A percentile compares a stretch with the other conserved stretches of the same genome.
These are phyloP conservation scores for Quercus ilex DNA, from an alignment of 306 rosid species.

Conservation along the genomic window DNA sequence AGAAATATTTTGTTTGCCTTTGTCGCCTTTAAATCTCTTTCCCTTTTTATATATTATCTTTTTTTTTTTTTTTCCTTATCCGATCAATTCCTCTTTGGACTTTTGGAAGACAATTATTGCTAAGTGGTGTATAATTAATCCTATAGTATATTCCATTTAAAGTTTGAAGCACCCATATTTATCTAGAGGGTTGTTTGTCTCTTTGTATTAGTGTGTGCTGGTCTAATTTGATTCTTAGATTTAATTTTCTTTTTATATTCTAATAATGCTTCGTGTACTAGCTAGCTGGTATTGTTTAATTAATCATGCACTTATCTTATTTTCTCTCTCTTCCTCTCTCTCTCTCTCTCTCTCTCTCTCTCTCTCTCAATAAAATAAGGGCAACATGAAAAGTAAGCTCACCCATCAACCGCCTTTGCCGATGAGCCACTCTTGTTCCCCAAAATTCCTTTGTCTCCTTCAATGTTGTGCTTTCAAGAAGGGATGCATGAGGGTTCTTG, in stretches of 20 bases:
- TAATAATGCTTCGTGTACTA: neutral
- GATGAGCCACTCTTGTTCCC: constrained; percentile 28
- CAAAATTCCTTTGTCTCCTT: constrained; percentile 38
- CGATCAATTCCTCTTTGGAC: constrained; percentile 9
- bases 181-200: constrained; percentile 19
- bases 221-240: neutral
- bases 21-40: neutral
- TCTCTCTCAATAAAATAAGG: neutral
- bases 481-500: constrained; percentile 30
- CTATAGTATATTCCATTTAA: neutral
- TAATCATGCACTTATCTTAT: neutral
- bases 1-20: neutral
- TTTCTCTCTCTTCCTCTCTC: neutral
- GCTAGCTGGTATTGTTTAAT: neutral
- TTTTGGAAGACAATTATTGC: constrained; percentile 16
- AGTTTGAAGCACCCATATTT: constrained; percentile 10
- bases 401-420: neutral
- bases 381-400: neutral
- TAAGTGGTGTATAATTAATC: constrained; percentile 14
- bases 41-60: neutral
- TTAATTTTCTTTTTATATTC: neutral
- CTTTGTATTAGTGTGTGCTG: neutral
- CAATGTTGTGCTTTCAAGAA: constrained; percentile 21
- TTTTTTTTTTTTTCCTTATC: neutral
- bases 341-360: too few relatives aligned